Conservation (phyloP, 1,139 yeast genomes). For the Chernovozyma aurita region DNA sequence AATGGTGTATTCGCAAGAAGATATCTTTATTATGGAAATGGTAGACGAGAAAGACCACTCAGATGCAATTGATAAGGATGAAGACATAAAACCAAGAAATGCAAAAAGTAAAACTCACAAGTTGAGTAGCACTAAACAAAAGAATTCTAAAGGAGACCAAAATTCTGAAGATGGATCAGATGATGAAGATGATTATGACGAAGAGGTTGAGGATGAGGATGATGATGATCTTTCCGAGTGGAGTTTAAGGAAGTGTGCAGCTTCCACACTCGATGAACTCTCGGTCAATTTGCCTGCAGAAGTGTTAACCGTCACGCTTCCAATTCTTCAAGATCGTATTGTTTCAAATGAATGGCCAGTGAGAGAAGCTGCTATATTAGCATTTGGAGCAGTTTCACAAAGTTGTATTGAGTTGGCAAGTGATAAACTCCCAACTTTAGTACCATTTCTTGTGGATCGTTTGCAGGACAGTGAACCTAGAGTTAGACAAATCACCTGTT, state of each 20-base stretch:
- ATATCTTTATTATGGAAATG: constrained; percentile 63
- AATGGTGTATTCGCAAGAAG: constrained; percentile 88
- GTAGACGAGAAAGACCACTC: constrained; percentile 71
- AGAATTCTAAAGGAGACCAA: constrained; percentile 10
- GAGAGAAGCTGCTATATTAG: constrained; percentile 89
- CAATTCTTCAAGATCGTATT: constrained; percentile 69
- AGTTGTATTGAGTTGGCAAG: constrained; percentile 75
- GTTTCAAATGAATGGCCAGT: constrained; percentile 76
- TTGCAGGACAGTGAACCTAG: constrained; percentile 74
- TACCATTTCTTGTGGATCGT: constrained; percentile 82
- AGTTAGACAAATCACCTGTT: constrained; percentile 89
- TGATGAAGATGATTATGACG: constrained; percentile 47
- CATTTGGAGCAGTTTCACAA: constrained; percentile 91
- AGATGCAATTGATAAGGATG: constrained; percentile 68
- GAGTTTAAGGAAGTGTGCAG: constrained; percentile 91
- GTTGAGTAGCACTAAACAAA: constrained; percentile 15
- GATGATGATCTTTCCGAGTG: constrained; percentile 67
- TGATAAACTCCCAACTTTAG: constrained; percentile 70
- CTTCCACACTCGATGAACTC: constrained; percentile 83
- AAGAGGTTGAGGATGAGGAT: constrained; percentile 63
- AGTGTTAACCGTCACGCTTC: constrained; percentile 66
- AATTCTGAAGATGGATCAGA: constrained; percentile 26
- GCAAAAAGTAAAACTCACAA: constrained; percentile 70
- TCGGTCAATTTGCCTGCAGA: constrained; percentile 65
- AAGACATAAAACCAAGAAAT: constrained; percentile 78